These are phyloP conservation scores for Nemania sp. DNA, from an alignment of 2,329 filamentous ascomycete genomes.

Conservation along the genomic window DNA sequence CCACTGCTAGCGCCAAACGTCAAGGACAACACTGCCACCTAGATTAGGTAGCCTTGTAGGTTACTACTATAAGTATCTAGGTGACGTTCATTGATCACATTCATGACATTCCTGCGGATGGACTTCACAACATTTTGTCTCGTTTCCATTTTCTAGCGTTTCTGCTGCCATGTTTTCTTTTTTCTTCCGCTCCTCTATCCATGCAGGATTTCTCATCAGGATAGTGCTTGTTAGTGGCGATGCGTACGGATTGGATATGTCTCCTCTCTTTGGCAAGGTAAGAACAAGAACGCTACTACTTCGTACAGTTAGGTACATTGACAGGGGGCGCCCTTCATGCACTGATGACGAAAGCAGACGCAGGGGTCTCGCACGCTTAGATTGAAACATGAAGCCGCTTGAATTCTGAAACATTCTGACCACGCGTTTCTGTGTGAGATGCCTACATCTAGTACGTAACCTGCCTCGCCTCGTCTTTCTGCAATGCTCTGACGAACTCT, in stretches of 20 bases:
- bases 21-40: no score
- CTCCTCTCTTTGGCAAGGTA: neutral
- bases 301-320: no score
- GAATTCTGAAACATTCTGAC: conserved; percentile 22
- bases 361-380: conserved; percentile 9
- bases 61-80: no score
- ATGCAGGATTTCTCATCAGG: neutral
- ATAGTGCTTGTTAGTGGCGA: neutral
- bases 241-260: neutral
- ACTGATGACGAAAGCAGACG: conserved; percentile 17
- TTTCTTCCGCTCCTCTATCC: neutral
- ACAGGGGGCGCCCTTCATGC: conserved; percentile 10
- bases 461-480: no score
- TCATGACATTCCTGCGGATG: neutral
- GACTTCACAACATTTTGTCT: neutral
- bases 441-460: no score
- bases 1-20: neutral
- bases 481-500: no score
- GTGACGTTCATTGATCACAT: no score
- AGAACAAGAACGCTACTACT: conserved; percentile 15
- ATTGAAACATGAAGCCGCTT: conserved; percentile 16
- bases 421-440: neutral
- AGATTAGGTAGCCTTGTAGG: no score
- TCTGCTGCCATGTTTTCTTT: neutral
- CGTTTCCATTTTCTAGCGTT: neutral